Base-by-base conservation (phyloP, 352 stramenopile species). In the Globisporangium okanoganense region DNA sequence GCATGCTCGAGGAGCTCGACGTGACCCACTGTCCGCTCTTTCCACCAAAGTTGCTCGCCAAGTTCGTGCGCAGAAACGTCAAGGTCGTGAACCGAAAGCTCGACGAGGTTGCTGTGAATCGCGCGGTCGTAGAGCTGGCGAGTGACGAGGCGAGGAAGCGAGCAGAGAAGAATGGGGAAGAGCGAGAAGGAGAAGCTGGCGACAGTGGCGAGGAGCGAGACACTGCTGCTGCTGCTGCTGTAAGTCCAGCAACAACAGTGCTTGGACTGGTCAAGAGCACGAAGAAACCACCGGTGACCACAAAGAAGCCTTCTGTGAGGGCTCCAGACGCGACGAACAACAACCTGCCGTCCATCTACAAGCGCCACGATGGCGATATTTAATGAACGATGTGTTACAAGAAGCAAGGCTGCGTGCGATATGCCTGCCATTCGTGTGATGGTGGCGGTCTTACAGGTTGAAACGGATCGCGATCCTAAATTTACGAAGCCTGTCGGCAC, bases 11-110 rank as follows among this genome's bases (percentile, higher is more conserved):
- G 56, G 70, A 85, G 45, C 56, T 97, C 18, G 76, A 96, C 43
- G 82, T 92, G 35, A 90, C 86, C 0, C 88, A 95, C 45, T 96
- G 87, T 29, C 75, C 82, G 2, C 64, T 78, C 2, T 86, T 97
- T 27, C 75, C 85, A 2, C 49, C 76, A 0, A 56, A 72, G 2
- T 53, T 73, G 29, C 66, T 97, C 1, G 78, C 73, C 13, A 72
- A 55, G n/a, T 91, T 94, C 56, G 66, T 72, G 31, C 78, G 74
- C 25, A 64, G 70, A 9, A 84, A 82, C n/a, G 69, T 90, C 20
- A 75, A 75, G 14, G 66, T 94, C 5, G 69, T 71, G 0, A 79
- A 64, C 47, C 69, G 71, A 31, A 80, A 74, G 36, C 36, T 88
- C 1, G 75, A 88, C 53, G 65, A 80, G 14, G 22, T 77, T 2